Base-by-base conservation (phyloP, 1,284 basidiomycete genomes). In the Mycena citricolor region DNA sequence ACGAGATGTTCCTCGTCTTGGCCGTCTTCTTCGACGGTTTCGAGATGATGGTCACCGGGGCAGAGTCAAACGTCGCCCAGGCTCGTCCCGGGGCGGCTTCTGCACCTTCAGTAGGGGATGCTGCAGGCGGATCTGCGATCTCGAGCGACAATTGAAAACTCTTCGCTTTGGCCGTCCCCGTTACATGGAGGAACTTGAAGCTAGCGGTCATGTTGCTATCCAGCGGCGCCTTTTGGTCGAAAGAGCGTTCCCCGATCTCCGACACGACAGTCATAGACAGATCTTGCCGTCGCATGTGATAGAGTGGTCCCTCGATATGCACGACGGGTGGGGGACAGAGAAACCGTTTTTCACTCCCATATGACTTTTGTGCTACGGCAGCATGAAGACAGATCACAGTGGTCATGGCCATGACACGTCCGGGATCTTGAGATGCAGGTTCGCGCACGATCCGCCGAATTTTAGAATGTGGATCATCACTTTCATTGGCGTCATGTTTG, bases 21-120 rank as follows among this genome's bases (percentile, higher is more conserved):
- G 91, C 90, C 1, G 93, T 95, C 76, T 95, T 95, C 74, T 94
- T 93, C 35, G 92, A 94, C 22, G 94, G 94, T 66, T 97, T 97
- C 58, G 94, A 97, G 61, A 97, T 94, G 69, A 97, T 92, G 32
- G 87, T 86, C 56, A 97, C 86, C 35, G 91, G 90, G 30, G 89
- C 84, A 20, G 91, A 97, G 63, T 90, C 82, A 70, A 97, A 94
- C 20, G 87, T 83, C 6, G 90, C 90, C 92, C 93, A 97, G 37
- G 86, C 66, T 47, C 86, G 84, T 53, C 83, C 83, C 49, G 66
- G 65, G 33, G 74, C 61, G 32, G 70, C 58, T 32, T 83, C 80
- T 29, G 60, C 63, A 41, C 74, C 71, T 47, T 83, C 79, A 35
- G 76, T 65, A 17, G 67, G 63, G 26, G 77, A 59, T 38, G 56